Evolutionary conservation across 2,329 filamentous ascomycete species (phyloP).

Genomic region (Byssothecium circinans): DNA sequence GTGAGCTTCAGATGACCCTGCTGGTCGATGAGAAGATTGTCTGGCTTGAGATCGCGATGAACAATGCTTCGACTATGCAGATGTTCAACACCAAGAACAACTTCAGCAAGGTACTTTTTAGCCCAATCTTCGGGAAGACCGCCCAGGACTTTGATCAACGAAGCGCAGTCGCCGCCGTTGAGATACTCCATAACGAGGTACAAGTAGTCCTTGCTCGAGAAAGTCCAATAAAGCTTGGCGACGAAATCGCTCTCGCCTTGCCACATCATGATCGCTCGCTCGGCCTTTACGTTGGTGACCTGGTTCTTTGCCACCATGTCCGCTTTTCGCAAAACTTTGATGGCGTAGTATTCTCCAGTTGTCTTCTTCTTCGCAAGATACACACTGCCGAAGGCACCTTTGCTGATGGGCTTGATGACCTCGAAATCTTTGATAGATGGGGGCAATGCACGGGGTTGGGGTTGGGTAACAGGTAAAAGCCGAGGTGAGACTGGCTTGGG

Average conservation of each 20-base stretch:
- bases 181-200: conserved; percentile 99
- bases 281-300: conserved; percentile 97
- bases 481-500: conserved; percentile 77
- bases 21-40: conserved; percentile 95
- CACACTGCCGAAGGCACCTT: conserved; percentile 96
- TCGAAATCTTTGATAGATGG: conserved; percentile 99
- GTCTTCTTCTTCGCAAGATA: conserved; percentile 99
- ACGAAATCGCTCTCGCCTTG: conserved; percentile 99
- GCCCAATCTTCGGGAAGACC: conserved; percentile 96
- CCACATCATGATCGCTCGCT: conserved; percentile 99
- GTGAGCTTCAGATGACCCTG: conserved; percentile 96
- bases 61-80: conserved; percentile 93
- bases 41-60: conserved; percentile 93
- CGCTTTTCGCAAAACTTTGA: conserved; percentile 98
- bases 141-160: conserved; percentile 90
- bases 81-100: conserved; percentile 95
- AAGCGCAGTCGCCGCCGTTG: conserved; percentile 95
- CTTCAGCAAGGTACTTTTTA: conserved; percentile 95
- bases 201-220: conserved; percentile 98
- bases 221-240: conserved; percentile 98
- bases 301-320: conserved; percentile 99
- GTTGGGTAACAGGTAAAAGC: conserved; percentile 73
- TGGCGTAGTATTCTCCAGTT: conserved; percentile 96
- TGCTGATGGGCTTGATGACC: conserved; percentile 99
- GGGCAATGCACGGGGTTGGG: conserved; percentile 83